phyloP scores from a whole-genome alignment of 2,329 filamentous ascomycete species.

The Cercospora nicotianae region DNA sequence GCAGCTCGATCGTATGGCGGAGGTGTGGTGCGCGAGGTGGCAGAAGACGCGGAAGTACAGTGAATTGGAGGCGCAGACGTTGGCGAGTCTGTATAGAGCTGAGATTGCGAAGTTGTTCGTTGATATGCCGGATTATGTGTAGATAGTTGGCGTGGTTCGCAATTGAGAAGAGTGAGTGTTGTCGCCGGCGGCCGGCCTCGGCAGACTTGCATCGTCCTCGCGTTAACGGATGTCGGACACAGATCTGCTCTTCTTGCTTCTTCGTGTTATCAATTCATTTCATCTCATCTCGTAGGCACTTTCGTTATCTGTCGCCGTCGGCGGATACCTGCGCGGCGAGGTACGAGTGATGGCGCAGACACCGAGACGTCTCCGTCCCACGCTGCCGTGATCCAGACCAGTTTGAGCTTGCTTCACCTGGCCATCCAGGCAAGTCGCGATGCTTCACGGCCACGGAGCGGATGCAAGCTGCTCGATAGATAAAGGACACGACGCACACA shows the following conservation, averaged over 20 bases:
- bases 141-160: background rate
- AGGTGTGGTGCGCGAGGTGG: constrained; percentile 22
- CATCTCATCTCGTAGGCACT: background rate
- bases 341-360: too few species aligned
- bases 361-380: too few species aligned
- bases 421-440: background rate
- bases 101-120: constrained; percentile 24
- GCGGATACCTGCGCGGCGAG: background rate
- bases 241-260: background rate
- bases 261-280: constrained; percentile 2
- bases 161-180: background rate
- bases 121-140: constrained; percentile 24
- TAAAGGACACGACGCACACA: background rate
- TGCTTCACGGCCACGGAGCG: background rate
- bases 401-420: background rate
- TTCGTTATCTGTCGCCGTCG: constrained; percentile 14
- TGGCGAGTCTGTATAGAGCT: constrained; percentile 21
- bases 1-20: constrained; percentile 23
- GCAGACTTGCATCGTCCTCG: background rate
- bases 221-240: background rate
- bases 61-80: constrained; percentile 15
- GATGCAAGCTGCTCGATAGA: background rate
- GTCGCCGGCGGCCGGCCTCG: background rate
- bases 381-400: too few species aligned
- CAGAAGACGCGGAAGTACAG: constrained; percentile 23